A percentile compares a stretch with the other conserved stretches of the same genome.
phyloP scores from a whole-genome alignment of 2,329 filamentous ascomycete genomes.

The Simplicillium aogashimaense region DNA sequence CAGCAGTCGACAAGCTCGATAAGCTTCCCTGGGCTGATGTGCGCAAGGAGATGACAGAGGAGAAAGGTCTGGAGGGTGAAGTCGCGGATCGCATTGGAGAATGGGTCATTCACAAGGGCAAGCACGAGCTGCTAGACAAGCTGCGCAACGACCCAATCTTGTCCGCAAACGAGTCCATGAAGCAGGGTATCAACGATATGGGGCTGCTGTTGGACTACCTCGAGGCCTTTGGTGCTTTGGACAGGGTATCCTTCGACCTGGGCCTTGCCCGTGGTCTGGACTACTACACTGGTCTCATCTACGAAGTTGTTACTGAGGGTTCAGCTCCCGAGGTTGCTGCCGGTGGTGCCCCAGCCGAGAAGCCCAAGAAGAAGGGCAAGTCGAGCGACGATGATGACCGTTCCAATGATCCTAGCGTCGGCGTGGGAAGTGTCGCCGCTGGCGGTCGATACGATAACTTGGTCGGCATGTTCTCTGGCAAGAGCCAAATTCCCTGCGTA shows the following conservation, averaged over 20 bases:
- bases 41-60: slow-evolving; percentile 83
- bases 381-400: slow-evolving; percentile 53
- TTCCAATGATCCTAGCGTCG: slow-evolving; percentile 69
- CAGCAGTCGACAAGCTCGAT: slow-evolving; percentile 91
- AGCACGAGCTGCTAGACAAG: slow-evolving; percentile 61
- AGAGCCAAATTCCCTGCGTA: slow-evolving; percentile 59
- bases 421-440: slow-evolving; percentile 80
- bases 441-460: slow-evolving; percentile 89
- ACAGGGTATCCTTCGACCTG: slow-evolving; percentile 78
- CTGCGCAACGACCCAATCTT: slow-evolving; percentile 60
- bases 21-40: slow-evolving; percentile 88
- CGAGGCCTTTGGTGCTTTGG: slow-evolving; percentile 62
- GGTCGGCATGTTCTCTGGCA: slow-evolving; percentile 86
- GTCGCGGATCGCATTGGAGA: slow-evolving; percentile 82
- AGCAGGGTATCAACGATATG: slow-evolving; percentile 74
- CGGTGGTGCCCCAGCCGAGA: slow-evolving; percentile 22
- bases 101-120: slow-evolving; percentile 71
- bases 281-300: slow-evolving; percentile 86
- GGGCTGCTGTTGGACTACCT: slow-evolving; percentile 72
- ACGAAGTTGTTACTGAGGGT: slow-evolving; percentile 77
- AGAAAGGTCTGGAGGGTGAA: slow-evolving; percentile 69
- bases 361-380: slow-evolving; percentile 39
- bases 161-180: slow-evolving; percentile 61
- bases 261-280: slow-evolving; percentile 85
- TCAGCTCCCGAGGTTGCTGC: slow-evolving; percentile 45